These are phyloP conservation scores for Helotiales sp. DNA, from an alignment of 2,329 filamentous ascomycete species.

Conservation along the genomic window DNA sequence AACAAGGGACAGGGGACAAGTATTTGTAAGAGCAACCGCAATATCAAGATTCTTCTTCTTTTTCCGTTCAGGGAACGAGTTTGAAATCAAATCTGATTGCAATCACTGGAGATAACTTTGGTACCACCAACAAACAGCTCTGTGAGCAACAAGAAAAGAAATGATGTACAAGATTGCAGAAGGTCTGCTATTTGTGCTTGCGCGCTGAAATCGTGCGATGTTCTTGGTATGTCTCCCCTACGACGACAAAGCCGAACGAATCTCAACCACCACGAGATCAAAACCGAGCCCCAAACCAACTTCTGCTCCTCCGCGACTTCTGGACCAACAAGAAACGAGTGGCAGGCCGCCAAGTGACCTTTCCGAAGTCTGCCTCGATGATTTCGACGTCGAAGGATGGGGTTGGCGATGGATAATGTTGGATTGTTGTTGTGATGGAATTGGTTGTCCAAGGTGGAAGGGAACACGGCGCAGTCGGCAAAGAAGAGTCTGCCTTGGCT, in stretches of 20 bases:
- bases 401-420: slow-evolving; percentile 5
- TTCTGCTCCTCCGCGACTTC: slow-evolving; percentile 16
- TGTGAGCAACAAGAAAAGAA: slow-evolving; percentile 32
- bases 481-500: neutral
- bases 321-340: slow-evolving; percentile 3
- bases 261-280: slow-evolving; percentile 20
- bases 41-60: slow-evolving; percentile 37
- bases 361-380: slow-evolving; percentile 8
- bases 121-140: slow-evolving; percentile 33
- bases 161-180: slow-evolving; percentile 39
- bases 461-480: neutral
- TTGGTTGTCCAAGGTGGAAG: neutral
- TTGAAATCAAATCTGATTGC: slow-evolving; percentile 39
- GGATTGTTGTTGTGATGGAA: neutral
- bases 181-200: slow-evolving; percentile 23
- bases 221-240: slow-evolving; percentile 29
- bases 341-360: slow-evolving; percentile 1
- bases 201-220: slow-evolving; percentile 20
- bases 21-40: slow-evolving; percentile 34
- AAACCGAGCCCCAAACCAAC: slow-evolving; percentile 13
- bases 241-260: slow-evolving; percentile 29
- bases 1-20: slow-evolving; percentile 25
- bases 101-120: slow-evolving; percentile 36
- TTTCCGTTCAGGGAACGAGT: slow-evolving; percentile 38
- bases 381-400: neutral